Base-by-base conservation (phyloP, 345 rosid genomes). In the Salix udensis region DNA sequence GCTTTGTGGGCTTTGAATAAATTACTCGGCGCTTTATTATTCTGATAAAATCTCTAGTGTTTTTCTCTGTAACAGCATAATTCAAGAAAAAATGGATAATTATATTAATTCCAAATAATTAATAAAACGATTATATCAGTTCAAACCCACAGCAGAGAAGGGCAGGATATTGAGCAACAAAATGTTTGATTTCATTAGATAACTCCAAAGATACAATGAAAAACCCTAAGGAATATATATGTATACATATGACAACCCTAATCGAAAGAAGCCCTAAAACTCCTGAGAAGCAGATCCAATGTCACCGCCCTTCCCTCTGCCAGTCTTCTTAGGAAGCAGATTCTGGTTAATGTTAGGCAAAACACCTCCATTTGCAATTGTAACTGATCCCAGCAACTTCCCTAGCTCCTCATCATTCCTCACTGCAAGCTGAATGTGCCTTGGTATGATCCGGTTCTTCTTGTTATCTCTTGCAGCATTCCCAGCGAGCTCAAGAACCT, bases 381-480 rank as follows among this genome's bases (percentile, higher is more conserved):
- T 92, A 4, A 89, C 97, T 19, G 84, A 68, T 5, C 94, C 95
- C 26, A 91, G 42, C 52, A 91, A 86, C 61, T 87, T 91, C 69
- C 92, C 88, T 18, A 91, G 79, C 52, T 91, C 92, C 76, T 91
- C 92, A 18, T 91, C 91, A 15, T 89, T 91, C 73, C 90, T 88
- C 72, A 90, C 91, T 0, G 94, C 97, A 21, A 90, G 80, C 46
- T 91, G 97, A 37, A 91, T 91, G 74, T 91, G 97, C 82, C 97
- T 85, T 1, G 92, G 94, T 44, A 88, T 85, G 0, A 91, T 91
- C 6, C 91, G 80, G 18, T 86, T 89, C 89, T 90, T 91, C 86
- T 91, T 91, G 83, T 91, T 91, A 31, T 90, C 94, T 42, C 97
- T 87, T 0, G 94, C 96, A 0, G 96, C 96, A 31, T 91, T 91